A percentile compares a stretch with the other conserved stretches of the same genome.
Conservation (phyloP, 2,329 filamentous ascomycete species). For the Neobulgaria alba region DNA sequence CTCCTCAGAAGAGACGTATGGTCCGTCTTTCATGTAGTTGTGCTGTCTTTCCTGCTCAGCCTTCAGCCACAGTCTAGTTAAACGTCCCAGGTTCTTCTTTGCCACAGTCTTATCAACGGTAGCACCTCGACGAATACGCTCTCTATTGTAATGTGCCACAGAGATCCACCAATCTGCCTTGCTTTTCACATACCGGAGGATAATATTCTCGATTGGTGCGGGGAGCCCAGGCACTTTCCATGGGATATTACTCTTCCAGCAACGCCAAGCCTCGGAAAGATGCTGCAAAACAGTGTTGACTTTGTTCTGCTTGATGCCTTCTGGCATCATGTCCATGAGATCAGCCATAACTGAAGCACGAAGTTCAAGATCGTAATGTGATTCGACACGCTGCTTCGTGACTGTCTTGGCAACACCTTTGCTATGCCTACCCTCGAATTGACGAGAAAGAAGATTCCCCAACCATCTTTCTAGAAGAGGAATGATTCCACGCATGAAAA, state of each 20-base stretch:
- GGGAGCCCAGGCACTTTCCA: slow-evolving; percentile 98
- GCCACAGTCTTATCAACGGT: slow-evolving; percentile 99
- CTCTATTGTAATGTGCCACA: slow-evolving; percentile 96
- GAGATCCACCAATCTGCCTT: slow-evolving; percentile 99
- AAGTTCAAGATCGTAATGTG: slow-evolving; percentile 94
- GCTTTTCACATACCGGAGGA: slow-evolving; percentile 95
- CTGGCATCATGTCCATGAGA: slow-evolving; percentile 99
- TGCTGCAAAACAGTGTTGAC: slow-evolving; percentile 97
- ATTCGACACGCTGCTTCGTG: slow-evolving; percentile 97
- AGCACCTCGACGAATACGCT: slow-evolving; percentile 89
- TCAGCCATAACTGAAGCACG: slow-evolving; percentile 98
- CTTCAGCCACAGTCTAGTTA: slow-evolving; percentile 95
- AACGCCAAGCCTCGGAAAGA: slow-evolving; percentile 95
- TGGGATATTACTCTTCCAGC: slow-evolving; percentile 99
- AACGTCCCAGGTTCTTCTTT: slow-evolving; percentile 94
- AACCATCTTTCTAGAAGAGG: slow-evolving; percentile 95
- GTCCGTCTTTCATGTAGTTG: slow-evolving; percentile 99
- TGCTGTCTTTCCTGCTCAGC: slow-evolving; percentile 97
- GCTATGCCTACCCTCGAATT: slow-evolving; percentile 97
- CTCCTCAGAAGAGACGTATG: slow-evolving; percentile 96
- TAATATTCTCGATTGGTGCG: slow-evolving; percentile 97
- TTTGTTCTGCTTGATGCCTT: slow-evolving; percentile 99
- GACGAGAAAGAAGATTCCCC: slow-evolving; percentile 89
- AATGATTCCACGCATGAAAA: slow-evolving; percentile 98
- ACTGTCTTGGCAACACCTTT: slow-evolving; percentile 99